These are phyloP conservation scores for Delphinella strobiligena DNA, from an alignment of 2,329 filamentous ascomycete species.

Conservation along the genomic window DNA sequence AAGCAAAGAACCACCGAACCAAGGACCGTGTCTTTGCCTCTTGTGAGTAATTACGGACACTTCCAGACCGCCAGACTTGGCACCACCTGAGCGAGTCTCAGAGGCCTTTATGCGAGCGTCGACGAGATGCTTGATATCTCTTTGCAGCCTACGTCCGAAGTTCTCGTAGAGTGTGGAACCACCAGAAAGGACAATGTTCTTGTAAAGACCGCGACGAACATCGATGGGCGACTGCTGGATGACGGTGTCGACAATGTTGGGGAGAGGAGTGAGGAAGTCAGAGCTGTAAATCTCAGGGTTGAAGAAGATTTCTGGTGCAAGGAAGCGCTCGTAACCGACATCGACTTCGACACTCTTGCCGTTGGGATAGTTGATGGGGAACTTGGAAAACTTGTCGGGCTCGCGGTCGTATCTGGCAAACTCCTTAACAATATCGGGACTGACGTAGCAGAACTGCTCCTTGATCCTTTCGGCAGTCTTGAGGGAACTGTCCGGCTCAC, in stretches of 20 bases:
- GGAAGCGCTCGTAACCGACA: slow-evolving; percentile 93
- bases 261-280: slow-evolving; percentile 91
- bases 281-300: slow-evolving; percentile 99
- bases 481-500: slow-evolving; percentile 89
- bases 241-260: slow-evolving; percentile 86
- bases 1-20: slow-evolving; percentile 94
- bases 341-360: slow-evolving; percentile 78
- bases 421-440: slow-evolving; percentile 97
- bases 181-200: slow-evolving; percentile 97
- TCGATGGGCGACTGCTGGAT: slow-evolving; percentile 98
- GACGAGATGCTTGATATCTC: slow-evolving; percentile 92
- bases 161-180: slow-evolving; percentile 98
- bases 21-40: slow-evolving; percentile 90
- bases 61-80: slow-evolving; percentile 85
- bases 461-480: slow-evolving; percentile 98
- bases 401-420: slow-evolving; percentile 91
- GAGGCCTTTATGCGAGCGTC: slow-evolving; percentile 87
- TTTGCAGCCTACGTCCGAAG: slow-evolving; percentile 88
- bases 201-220: slow-evolving; percentile 91
- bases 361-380: slow-evolving; percentile 74
- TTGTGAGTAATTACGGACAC: slow-evolving; percentile 97
- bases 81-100: slow-evolving; percentile 81
- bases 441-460: slow-evolving; percentile 97
- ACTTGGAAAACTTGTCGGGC: slow-evolving; percentile 76
- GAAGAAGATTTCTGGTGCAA: slow-evolving; percentile 98